These are phyloP conservation scores for Colletotrichum destructivum DNA, from an alignment of 2,329 filamentous ascomycete species.

Conservation along the genomic window DNA sequence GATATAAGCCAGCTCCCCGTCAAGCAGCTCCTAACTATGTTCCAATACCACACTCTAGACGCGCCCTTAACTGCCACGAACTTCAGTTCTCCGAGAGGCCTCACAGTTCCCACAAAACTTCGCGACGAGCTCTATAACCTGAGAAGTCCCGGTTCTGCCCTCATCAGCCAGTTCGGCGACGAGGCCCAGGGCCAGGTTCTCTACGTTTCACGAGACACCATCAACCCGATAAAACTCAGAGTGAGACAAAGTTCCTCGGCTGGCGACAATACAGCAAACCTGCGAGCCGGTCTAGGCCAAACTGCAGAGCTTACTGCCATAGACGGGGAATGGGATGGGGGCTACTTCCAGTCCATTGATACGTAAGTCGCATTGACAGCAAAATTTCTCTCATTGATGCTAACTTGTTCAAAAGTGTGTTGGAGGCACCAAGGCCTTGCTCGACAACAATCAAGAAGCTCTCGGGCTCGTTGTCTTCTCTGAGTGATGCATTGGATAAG, in stretches of 20 bases:
- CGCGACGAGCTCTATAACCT: slow-evolving; percentile 43
- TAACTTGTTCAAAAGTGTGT: slow-evolving; percentile 31
- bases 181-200: slow-evolving; percentile 45
- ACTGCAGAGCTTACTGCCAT: slow-evolving; percentile 31
- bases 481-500: slow-evolving; percentile 38
- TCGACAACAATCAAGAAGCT: slow-evolving; percentile 41
- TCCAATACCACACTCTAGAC: slow-evolving; percentile 51
- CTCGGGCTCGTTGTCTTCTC: slow-evolving; percentile 25
- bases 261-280: slow-evolving; percentile 12
- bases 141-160: slow-evolving; percentile 37
- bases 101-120: slow-evolving; percentile 45
- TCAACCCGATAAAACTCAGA: slow-evolving; percentile 34
- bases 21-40: slow-evolving; percentile 54
- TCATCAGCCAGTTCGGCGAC: slow-evolving; percentile 39
- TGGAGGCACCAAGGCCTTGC: slow-evolving; percentile 40
- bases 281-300: slow-evolving; percentile 42
- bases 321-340: slow-evolving; percentile 43
- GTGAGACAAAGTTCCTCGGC: slow-evolving; percentile 34
- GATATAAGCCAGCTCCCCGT: slow-evolving; percentile 52
- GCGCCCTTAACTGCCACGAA: slow-evolving; percentile 39
- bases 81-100: slow-evolving; percentile 39
- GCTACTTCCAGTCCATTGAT: slow-evolving; percentile 45
- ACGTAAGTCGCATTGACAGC: slow-evolving; percentile 33
- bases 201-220: slow-evolving; percentile 33
- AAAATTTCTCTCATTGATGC: not conserved